Evolutionary conservation across 768 basidiomycete genomes (phyloP), one percentile per base, ranked within the genome.

Genomic region (Rhizopogon rudus): DNA sequence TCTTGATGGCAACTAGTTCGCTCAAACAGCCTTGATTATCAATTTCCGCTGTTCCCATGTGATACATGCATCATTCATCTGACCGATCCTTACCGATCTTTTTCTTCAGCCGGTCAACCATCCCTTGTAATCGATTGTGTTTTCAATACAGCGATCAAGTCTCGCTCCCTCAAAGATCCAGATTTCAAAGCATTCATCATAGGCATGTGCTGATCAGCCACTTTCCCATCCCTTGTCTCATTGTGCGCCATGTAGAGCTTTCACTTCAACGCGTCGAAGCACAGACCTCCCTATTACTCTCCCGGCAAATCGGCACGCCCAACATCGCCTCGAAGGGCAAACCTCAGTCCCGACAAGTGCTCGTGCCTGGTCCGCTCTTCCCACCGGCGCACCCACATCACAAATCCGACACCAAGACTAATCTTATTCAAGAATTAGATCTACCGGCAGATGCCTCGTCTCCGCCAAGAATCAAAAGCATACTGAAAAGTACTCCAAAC

Each of bases 301-400:
- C 89, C 1, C 81, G 88, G 22, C 76, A 81, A 46, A 82, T 92
- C 57, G 79, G 78, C 22, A 86, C 80, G 0, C 90, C 90, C 5
- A 93, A 92, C 67, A 88, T 93, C 51, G 70, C 78, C 3, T 83
- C 83, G 51, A 93, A 92, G 67, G 90, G 90, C n/a, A 80, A 76
- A 61, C 78, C 86, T 2, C 63, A 65, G 28, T 77, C 82, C 13
- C 82, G 88, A 35, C 78, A 77, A 12, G 83, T 83, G 1, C 65
- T 73, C 41, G 73, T 91, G 25, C 86, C 86, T 5, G 60, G 73
- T 17, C 61, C 71, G 5, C 68, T 82, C 20, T 73, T 72, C 54
- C 65, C 68, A 1, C 60, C 60, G 6, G 61, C 54, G 17, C 68
- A 62, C 54, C 59, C 52, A 6, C 57, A 64, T 42, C 61, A 53